Base-by-base conservation (phyloP, 2,329 filamentous ascomycete genomes). In the Aureobasidium melanogenum region DNA sequence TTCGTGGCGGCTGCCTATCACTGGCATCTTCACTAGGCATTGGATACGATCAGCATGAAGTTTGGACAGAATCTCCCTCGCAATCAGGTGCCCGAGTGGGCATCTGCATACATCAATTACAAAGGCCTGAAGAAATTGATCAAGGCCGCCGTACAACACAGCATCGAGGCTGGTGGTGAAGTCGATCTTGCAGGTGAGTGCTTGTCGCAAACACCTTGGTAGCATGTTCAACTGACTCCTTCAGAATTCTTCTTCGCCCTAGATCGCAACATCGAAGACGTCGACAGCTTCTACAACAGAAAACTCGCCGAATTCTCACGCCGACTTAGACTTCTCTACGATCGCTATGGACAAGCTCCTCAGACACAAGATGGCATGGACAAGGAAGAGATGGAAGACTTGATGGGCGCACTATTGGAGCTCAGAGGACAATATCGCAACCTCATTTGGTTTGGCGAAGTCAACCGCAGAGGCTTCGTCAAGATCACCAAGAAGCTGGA, bases 401-500 rank as follows among this genome's bases (percentile, higher is more conserved):
- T 97, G 50, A 88, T 95, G 79, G 91, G 88, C 38, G 91, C 92
- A 38, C 79, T 99, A 55, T 82, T 97, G 34, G 94, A 99, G 75
- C 80, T 97, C 63, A 85, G 94, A 62, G 88, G 87, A 57, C 89
- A 95, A 71, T 77, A 97, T 66, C 84, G 94, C 63, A 97, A 97
- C 69, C 79, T 99, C 57, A 89, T 96, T 73, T 97, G 92, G 92
- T 99, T 97, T 72, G 93, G 92, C 54, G 93, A 97, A 76, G 93
- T 97, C 69, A 99, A 99, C 74, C 85, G 92, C 57, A 83, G 90
- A 65, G 94, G 94, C 1, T 99, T 99, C 70, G 85, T 95, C 73
- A 99, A 99, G 78, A 99, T 99, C 74, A 96, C 94, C 56, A 99
- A 99, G 79, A 99, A 99, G 76, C 79, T 97, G 48, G 94, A 99